Conservation (phyloP, 768 basidiomycete genomes). For the Podaxis sp. region DNA sequence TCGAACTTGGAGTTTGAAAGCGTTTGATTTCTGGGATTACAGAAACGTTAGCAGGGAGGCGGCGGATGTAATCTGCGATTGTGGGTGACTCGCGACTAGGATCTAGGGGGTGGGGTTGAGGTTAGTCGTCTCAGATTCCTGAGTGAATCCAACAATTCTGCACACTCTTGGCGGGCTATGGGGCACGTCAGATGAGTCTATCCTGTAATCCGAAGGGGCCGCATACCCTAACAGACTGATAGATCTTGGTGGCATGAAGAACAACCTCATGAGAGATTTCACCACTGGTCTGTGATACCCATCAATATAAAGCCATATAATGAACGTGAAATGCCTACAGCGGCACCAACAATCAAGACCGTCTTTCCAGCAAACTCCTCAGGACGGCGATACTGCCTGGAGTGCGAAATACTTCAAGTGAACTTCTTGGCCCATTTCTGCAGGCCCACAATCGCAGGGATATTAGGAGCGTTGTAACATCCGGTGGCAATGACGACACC, state of each 20-base stretch:
- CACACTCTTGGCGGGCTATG: neutral
- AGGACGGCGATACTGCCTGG: conserved; percentile 42
- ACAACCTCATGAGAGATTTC: conserved; percentile 38
- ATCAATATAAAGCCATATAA: neutral
- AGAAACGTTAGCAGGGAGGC: conserved; percentile 33
- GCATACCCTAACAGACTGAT: conserved; percentile 23
- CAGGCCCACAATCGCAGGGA: conserved; percentile 33
- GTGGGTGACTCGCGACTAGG: conserved; percentile 16
- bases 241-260: conserved; percentile 30
- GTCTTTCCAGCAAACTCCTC: conserved; percentile 35
- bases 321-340: conserved; percentile 25
- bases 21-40: conserved; percentile 39
- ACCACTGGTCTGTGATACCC: conserved; percentile 29
- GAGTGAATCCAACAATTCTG: conserved; percentile 8
- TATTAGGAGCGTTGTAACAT: conserved; percentile 33
- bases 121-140: neutral
- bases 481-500: conserved; percentile 35
- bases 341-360: conserved; percentile 43
- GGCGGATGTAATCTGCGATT: conserved; percentile 20
- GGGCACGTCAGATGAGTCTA: neutral
- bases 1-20: conserved; percentile 27
- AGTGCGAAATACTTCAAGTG: conserved; percentile 35
- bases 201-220: neutral
- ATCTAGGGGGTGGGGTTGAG: neutral
- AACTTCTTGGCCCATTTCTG: conserved; percentile 34